A percentile compares a stretch with the other conserved stretches of the same genome.
Conservation (phyloP, 495 filamentous ascomycete species). For the Lophiotrema nucula region DNA sequence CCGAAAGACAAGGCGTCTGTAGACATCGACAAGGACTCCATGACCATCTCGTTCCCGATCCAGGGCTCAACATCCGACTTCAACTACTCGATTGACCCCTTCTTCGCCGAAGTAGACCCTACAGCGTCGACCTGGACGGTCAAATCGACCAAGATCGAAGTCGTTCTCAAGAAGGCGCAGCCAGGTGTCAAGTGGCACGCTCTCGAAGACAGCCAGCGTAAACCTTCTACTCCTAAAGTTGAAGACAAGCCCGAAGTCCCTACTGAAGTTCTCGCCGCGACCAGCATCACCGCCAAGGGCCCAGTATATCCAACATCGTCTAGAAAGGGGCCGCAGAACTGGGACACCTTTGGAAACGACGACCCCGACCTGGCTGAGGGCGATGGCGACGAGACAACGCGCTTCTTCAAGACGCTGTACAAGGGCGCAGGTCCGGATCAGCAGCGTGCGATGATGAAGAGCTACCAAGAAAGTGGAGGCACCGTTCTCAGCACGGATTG, state of each 20-base stretch:
- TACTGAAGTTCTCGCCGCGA: constrained; percentile 10
- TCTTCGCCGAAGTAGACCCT: constrained; percentile 65
- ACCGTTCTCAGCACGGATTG: constrained; percentile 93
- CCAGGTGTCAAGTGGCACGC: constrained; percentile 72
- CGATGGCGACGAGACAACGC: constrained; percentile 66
- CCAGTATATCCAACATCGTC: constrained; percentile 90
- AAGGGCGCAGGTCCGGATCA: constrained; percentile 75
- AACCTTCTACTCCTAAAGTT: constrained; percentile 22
- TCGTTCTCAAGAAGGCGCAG: constrained; percentile 66
- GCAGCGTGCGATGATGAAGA: constrained; percentile 95
- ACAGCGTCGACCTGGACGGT: constrained; percentile 59
- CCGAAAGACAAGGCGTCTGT: constrained; percentile 59
- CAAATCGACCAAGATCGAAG: constrained; percentile 80
- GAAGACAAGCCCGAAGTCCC: constrained; percentile 14
- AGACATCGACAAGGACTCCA: constrained; percentile 56
- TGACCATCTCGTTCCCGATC: constrained; percentile 67
- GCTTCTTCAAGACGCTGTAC: constrained; percentile 92
- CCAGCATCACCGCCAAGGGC: constrained; percentile 12
- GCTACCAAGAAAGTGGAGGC: constrained; percentile 87
- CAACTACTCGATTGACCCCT: constrained; percentile 67
- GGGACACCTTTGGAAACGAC: constrained; percentile 74
- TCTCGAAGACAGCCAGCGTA: constrained; percentile 56
- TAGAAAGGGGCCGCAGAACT: constrained; percentile 78
- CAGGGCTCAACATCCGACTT: constrained; percentile 55
- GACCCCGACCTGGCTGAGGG: constrained; percentile 41